Percentiles rank a stretch among this genome's conserved stretches.
Conservation (phyloP, 2,329 filamentous ascomycete species). For the Colletotrichum tamarilloi region DNA sequence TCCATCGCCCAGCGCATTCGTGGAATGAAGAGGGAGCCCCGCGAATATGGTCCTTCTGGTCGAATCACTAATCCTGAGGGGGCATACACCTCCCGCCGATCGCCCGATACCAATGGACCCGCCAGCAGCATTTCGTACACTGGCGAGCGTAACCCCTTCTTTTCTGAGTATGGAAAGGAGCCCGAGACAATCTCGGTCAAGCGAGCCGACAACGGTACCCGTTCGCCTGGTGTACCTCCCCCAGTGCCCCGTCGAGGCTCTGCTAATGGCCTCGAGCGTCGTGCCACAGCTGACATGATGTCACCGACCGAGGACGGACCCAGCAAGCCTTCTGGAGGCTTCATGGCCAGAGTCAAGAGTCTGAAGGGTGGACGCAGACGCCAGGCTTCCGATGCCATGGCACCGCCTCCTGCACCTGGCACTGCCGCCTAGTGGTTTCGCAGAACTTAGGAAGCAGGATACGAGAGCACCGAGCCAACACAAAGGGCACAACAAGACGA, state of each 20-base stretch:
- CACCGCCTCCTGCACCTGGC: constrained; percentile 44
- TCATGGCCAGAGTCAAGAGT: constrained; percentile 84
- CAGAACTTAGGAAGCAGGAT: constrained; percentile 23
- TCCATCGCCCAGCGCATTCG: constrained; percentile 93
- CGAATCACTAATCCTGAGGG: constrained; percentile 69
- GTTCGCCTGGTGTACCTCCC: constrained; percentile 69
- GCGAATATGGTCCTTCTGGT: constrained; percentile 68
- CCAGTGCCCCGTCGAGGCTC: constrained; percentile 52
- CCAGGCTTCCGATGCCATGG: constrained; percentile 39
- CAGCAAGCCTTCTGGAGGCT: constrained; percentile 63
- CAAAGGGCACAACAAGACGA: background rate
- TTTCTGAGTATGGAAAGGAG: constrained; percentile 77
- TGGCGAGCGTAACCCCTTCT: constrained; percentile 80
- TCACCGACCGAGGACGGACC: constrained; percentile 52
- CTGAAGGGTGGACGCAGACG: constrained; percentile 74
- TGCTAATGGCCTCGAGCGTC: constrained; percentile 66
- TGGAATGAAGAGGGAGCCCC: constrained; percentile 79
- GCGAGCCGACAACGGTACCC: constrained; percentile 49
- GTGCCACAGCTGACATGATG: constrained; percentile 69
- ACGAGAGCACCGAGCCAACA: background rate
- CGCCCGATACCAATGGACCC: constrained; percentile 50
- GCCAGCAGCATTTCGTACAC: constrained; percentile 47
- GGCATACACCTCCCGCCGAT: constrained; percentile 52
- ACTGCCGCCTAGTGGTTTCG: constrained; percentile 51
- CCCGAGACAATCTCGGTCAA: constrained; percentile 63